These are phyloP conservation scores for Noccaea bulbosa DNA, from an alignment of 345 rosid genomes.

Conservation along the genomic window DNA sequence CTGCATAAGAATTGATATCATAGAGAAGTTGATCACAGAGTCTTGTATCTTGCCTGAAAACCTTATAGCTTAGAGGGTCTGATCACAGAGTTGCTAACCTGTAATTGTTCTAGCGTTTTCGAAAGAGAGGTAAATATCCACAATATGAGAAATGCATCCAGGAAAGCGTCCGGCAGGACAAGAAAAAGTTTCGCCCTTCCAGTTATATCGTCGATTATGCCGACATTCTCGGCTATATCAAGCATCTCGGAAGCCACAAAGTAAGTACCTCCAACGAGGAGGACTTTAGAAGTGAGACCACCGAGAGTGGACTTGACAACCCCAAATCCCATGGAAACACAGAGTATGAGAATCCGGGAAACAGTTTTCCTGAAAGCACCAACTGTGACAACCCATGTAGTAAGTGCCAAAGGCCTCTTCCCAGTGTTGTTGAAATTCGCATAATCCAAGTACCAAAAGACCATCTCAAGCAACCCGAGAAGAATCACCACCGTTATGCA, in stretches of 20 bases:
- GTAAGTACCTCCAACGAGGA: constrained; percentile 84
- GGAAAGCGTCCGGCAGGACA: constrained; percentile 89
- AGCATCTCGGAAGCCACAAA: constrained; percentile 90
- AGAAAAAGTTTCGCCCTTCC: constrained; percentile 89
- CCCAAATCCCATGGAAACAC: constrained; percentile 96
- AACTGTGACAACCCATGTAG: constrained; percentile 89
- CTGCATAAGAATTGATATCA: constrained; percentile 46
- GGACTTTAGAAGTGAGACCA: constrained; percentile 94
- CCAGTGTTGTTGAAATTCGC: constrained; percentile 79
- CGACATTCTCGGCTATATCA: constrained; percentile 87
- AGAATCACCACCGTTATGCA: constrained; percentile 75
- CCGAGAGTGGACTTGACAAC: constrained; percentile 97
- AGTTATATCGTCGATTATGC: constrained; percentile 81
- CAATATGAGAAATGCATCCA: constrained; percentile 92
- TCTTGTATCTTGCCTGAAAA: constrained; percentile 16
- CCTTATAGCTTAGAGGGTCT: constrained; percentile 13
- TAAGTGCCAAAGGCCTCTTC: constrained; percentile 74
- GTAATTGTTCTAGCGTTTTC: constrained; percentile 78
- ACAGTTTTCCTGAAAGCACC: constrained; percentile 82
- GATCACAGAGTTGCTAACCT: constrained; percentile 48
- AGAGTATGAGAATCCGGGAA: constrained; percentile 76
- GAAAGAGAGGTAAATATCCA: constrained; percentile 96
- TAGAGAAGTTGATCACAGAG: constrained; percentile 2
- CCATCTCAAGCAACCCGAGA: constrained; percentile 90
- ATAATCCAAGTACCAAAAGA: constrained; percentile 88